These are phyloP conservation scores for Periconia digitata DNA, from an alignment of 2,329 filamentous ascomycete genomes.

Conservation along the genomic window DNA sequence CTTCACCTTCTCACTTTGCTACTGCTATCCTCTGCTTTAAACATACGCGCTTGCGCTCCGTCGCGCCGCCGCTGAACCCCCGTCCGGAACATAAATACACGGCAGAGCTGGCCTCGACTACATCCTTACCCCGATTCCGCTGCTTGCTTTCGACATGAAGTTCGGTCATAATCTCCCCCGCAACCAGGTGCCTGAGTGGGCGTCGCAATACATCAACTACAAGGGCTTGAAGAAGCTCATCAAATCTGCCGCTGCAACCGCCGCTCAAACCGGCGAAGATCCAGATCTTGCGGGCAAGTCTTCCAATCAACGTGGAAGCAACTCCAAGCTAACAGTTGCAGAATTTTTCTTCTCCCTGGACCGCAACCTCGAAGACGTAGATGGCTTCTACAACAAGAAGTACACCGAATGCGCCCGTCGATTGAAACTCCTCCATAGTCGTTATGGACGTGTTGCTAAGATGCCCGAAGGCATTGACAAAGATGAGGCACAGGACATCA, in stretches of 20 bases:
- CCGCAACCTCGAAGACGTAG: constrained; percentile 95
- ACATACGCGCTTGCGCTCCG: constrained; percentile 13
- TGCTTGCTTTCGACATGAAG: constrained; percentile 40
- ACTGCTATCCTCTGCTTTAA: constrained; percentile 16
- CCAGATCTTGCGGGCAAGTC: constrained; percentile 87
- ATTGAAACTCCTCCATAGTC: constrained; percentile 81
- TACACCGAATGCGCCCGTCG: constrained; percentile 81
- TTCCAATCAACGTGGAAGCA: constrained; percentile 3
- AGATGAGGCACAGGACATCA: constrained; percentile 88
- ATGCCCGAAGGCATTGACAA: constrained; percentile 73
- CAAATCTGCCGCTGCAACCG: constrained; percentile 68
- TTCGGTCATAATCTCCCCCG: constrained; percentile 65
- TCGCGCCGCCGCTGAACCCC: background rate
- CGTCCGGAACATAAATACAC: no score
- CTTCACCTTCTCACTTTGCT: constrained; percentile 12
- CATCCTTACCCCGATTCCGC: no score
- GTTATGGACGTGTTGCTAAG: constrained; percentile 76
- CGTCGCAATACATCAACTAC: constrained; percentile 82
- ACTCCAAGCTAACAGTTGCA: constrained; percentile 43
- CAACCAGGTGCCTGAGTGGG: constrained; percentile 87
- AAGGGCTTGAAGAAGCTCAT: constrained; percentile 94
- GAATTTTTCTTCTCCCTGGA: constrained; percentile 97
- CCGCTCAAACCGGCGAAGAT: constrained; percentile 67
- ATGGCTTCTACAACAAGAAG: constrained; percentile 96
- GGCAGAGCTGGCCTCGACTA: background rate